Conservation (phyloP, 2,329 filamentous ascomycete species). For the Colletotrichum navitas region DNA sequence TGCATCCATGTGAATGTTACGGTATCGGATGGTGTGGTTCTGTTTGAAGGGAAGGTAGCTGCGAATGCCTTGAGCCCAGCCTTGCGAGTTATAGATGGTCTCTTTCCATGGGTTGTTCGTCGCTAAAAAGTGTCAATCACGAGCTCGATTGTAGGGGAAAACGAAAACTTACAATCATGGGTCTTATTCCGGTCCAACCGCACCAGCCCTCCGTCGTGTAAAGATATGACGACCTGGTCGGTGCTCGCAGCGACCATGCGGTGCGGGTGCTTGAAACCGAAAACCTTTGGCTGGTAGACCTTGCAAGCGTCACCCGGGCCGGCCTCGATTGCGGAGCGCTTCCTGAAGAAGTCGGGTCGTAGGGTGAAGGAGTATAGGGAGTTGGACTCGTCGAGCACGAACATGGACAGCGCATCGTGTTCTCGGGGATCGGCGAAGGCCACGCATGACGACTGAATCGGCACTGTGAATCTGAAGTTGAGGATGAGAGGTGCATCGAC, state of each 20-base stretch:
- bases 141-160: neutral
- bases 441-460: slow-evolving; percentile 82
- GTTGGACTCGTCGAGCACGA: slow-evolving; percentile 82
- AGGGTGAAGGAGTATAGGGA: slow-evolving; percentile 88
- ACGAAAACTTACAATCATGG: slow-evolving; percentile 58
- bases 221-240: slow-evolving; percentile 81
- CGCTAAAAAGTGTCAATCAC: slow-evolving; percentile 47
- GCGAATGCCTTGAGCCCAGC: slow-evolving; percentile 76
- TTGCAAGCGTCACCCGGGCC: slow-evolving; percentile 83
- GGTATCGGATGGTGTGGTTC: slow-evolving; percentile 72
- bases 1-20: slow-evolving; percentile 74
- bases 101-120: slow-evolving; percentile 72
- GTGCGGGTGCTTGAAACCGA: slow-evolving; percentile 84
- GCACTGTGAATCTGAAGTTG: slow-evolving; percentile 80
- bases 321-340: slow-evolving; percentile 76
- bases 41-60: slow-evolving; percentile 76
- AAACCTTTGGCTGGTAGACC: slow-evolving; percentile 77
- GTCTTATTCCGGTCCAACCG: slow-evolving; percentile 72
- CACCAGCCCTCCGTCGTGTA: slow-evolving; percentile 83
- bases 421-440: slow-evolving; percentile 84
- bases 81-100: slow-evolving; percentile 78
- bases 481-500: slow-evolving; percentile 81
- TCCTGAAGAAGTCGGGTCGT: slow-evolving; percentile 84
- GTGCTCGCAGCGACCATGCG: slow-evolving; percentile 81
- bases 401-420: slow-evolving; percentile 82